Percentiles rank a stretch among this genome's conserved stretches.
phyloP scores from a whole-genome alignment of 2,329 filamentous ascomycete species.

The Colletotrichum nymphaeae region DNA sequence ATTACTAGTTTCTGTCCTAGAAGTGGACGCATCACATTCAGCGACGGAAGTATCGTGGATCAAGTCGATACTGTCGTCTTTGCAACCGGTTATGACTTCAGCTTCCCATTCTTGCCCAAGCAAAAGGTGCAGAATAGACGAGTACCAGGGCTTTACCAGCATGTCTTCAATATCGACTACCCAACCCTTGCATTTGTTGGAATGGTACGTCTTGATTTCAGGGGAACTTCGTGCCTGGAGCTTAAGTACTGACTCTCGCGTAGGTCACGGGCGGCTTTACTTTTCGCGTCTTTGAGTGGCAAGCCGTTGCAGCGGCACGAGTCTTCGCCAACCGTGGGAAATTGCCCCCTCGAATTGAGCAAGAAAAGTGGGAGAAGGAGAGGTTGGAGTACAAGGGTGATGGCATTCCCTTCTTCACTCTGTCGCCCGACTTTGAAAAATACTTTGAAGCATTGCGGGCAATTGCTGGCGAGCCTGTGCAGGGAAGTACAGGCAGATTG shows the following conservation, averaged over 20 bases:
- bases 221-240: no score
- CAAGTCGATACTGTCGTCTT: not conserved
- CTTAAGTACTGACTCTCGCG: not conserved
- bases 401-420: not conserved
- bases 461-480: not conserved
- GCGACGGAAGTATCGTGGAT: not conserved
- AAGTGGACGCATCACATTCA: not conserved
- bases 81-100: not conserved
- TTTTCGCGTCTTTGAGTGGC: not conserved
- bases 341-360: not conserved
- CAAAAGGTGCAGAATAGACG: not conserved
- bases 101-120: not conserved
- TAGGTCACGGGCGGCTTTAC: not conserved
- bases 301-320: not conserved
- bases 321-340: not conserved
- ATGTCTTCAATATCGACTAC: not conserved
- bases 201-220: not conserved
- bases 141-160: not conserved
- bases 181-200: not conserved
- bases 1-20: not conserved
- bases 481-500: not conserved
- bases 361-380: not conserved
- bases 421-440: not conserved
- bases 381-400: not conserved
- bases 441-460: not conserved